phyloP scores from a whole-genome alignment of 2,329 filamentous ascomycete species.

The Capronia coronata region DNA sequence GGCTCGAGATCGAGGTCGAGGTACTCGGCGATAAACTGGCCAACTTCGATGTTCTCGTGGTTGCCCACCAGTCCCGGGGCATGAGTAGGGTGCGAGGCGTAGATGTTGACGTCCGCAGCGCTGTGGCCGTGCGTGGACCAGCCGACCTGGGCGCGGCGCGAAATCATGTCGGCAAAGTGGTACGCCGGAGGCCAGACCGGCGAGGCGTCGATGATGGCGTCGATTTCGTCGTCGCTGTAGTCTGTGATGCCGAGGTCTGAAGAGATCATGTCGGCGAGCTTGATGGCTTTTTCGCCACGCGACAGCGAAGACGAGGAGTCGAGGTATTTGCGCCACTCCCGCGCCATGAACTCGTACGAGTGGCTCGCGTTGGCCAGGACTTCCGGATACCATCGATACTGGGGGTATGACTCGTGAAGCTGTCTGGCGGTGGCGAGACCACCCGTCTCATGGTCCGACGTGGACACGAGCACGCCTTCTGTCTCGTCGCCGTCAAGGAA shows the following conservation, averaged over 20 bases:
- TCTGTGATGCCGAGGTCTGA: constrained; percentile 71
- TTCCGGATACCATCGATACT: constrained; percentile 74
- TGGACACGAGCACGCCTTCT: constrained; percentile 71
- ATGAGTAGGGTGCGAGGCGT: constrained; percentile 63
- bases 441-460: constrained; percentile 94
- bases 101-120: constrained; percentile 94
- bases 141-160: constrained; percentile 79
- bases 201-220: constrained; percentile 52
- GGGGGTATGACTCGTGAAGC: constrained; percentile 55
- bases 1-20: constrained; percentile 70
- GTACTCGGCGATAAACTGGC: constrained; percentile 71
- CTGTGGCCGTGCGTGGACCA: constrained; percentile 94
- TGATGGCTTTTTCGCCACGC: constrained; percentile 20
- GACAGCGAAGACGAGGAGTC: constrained; percentile 26
- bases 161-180: constrained; percentile 77
- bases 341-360: constrained; percentile 63
- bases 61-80: constrained; percentile 68
- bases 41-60: constrained; percentile 90
- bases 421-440: constrained; percentile 77
- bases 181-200: constrained; percentile 53
- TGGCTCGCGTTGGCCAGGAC: constrained; percentile 74
- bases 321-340: constrained; percentile 57
- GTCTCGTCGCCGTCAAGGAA: constrained; percentile 70
- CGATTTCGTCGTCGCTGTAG: constrained; percentile 63
- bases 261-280: constrained; percentile 51